Evolutionary conservation across 768 basidiomycete genomes (phyloP), one percentile per base, ranked within the genome.

Genomic region (Termitomyces titanicus): DNA sequence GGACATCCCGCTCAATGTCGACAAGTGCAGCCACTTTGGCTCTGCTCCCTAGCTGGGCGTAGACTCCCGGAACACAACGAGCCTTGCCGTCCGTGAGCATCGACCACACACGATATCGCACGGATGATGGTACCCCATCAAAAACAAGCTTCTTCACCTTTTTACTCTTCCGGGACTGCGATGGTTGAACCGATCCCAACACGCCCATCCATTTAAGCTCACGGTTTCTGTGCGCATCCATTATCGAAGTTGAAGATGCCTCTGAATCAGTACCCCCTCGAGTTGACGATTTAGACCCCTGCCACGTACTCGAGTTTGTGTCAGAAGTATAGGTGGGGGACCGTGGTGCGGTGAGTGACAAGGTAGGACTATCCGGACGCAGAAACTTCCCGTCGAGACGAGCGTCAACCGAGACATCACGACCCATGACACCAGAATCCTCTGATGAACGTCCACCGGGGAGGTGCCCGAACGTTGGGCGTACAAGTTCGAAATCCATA

Each of bases 81-180:
- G 82, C 85, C 64, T 86, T 89, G 60, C 86, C 87, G 64, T 93
- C 88, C 6, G 85, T 86, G 11, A 94, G 69, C 65, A 87, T 84
- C 17, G 83, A 82, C 92, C 92, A 94, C 3, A 93, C 91, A 15
- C 86, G 80, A 60, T 91, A 93, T 10, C 92, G 78, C 24, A 94
- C 89, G 11, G 86, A 89, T 10, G 88, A 84, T 0, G 92, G 92
- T 0, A 94, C 88, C 35, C 84, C 84, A n/a, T 92, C 89, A 42
- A 85, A 70, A 27, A 93, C 61, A 7, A 94, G 70, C 62, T 85
- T 87, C 59, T 82, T 79, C 11, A 92, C 76, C 64, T 93, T 94
- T 70, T 92, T 92, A 66, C 72, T 87, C 75, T 89, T 93, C 47
- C 83, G 77, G 1, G 88, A 81, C 60, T 87, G 83, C 2, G 83